Percentiles rank a stretch among this genome's conserved stretches.
phyloP scores from a whole-genome alignment of 768 basidiomycete species.

The Rhodotorula kratochvilovae region DNA sequence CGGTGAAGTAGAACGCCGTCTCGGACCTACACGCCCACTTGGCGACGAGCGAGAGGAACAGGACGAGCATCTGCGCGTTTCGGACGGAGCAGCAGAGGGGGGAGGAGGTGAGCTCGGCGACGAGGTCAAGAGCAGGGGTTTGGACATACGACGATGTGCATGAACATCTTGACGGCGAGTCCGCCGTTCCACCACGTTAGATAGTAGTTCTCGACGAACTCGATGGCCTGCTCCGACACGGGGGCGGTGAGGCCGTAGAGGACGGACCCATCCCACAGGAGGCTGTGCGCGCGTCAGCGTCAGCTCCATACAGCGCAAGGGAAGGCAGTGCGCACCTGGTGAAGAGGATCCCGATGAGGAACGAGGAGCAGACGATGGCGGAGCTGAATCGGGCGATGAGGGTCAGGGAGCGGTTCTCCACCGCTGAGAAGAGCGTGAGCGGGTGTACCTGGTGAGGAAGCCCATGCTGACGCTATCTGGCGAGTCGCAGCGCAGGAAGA shows the following conservation, averaged over 20 bases:
- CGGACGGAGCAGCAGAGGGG: not conserved
- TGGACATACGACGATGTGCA: slow-evolving; percentile 28
- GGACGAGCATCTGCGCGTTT: slow-evolving; percentile 11
- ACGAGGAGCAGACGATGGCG: slow-evolving; percentile 21
- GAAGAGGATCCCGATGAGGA: slow-evolving; percentile 37
- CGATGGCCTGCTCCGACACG: slow-evolving; percentile 11
- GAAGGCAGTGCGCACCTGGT: slow-evolving; percentile 13
- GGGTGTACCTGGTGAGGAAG: slow-evolving; percentile 8
- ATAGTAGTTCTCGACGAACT: slow-evolving; percentile 34
- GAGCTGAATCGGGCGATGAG: not conserved
- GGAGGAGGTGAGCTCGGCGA: not conserved
- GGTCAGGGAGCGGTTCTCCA: too few relatives aligned
- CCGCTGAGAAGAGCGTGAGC: too few relatives aligned
- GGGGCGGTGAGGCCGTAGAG: slow-evolving; percentile 22
- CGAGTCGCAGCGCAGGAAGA: not conserved
- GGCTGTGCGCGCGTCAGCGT: not conserved
- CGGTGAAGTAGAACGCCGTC: slow-evolving; percentile 35
- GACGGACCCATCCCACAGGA: slow-evolving; percentile 33
- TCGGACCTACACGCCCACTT: slow-evolving; percentile 33
- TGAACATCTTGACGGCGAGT: slow-evolving; percentile 35
- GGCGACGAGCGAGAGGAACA: slow-evolving; percentile 30
- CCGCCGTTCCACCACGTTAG: slow-evolving; percentile 39
- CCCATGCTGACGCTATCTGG: not conserved
- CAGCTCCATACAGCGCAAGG: not conserved
- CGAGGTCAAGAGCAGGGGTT: not conserved